A percentile compares a stretch with the other conserved stretches of the same genome.
phyloP scores from a whole-genome alignment of 129 eudicot genomes.

The Chrysanthemum lavandulifolium region DNA sequence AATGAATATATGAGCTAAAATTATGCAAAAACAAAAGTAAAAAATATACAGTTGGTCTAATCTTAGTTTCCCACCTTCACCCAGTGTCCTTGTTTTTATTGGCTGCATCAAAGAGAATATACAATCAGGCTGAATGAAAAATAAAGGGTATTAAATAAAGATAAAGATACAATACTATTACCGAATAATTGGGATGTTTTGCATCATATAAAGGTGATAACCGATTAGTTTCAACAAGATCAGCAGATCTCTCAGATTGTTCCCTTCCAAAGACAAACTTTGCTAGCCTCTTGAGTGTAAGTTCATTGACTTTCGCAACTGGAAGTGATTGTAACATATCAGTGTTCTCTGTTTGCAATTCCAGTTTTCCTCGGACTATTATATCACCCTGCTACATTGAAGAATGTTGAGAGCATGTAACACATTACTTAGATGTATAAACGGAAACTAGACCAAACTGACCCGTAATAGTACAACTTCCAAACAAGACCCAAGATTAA shows the following conservation, averaged over 20 bases:
- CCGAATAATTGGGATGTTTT: slow-evolving; percentile 32
- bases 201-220: slow-evolving; percentile 28
- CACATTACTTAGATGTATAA: neutral
- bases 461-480: neutral
- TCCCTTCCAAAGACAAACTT: slow-evolving; percentile 40
- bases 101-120: slow-evolving; percentile 38
- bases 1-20: no score
- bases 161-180: slow-evolving; percentile 21
- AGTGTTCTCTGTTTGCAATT: slow-evolving; percentile 3
- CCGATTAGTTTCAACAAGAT: slow-evolving; percentile 18
- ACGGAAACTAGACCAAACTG: neutral
- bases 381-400: slow-evolving; percentile 32
- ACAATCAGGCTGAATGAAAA: slow-evolving; percentile 21
- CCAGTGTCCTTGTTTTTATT: slow-evolving; percentile 18
- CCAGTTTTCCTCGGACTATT: slow-evolving; percentile 28
- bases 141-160: neutral
- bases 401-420: slow-evolving; percentile 7
- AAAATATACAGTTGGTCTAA: no score
- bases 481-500: no score
- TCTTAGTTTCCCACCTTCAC: slow-evolving; percentile 17
- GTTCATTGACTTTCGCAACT: slow-evolving; percentile 42
- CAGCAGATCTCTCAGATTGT: slow-evolving; percentile 30
- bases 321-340: slow-evolving; percentile 34
- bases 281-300: slow-evolving; percentile 48
- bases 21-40: no score